Conservation (phyloP, 108 stramenopile species). For the Nitzschia sp. region DNA sequence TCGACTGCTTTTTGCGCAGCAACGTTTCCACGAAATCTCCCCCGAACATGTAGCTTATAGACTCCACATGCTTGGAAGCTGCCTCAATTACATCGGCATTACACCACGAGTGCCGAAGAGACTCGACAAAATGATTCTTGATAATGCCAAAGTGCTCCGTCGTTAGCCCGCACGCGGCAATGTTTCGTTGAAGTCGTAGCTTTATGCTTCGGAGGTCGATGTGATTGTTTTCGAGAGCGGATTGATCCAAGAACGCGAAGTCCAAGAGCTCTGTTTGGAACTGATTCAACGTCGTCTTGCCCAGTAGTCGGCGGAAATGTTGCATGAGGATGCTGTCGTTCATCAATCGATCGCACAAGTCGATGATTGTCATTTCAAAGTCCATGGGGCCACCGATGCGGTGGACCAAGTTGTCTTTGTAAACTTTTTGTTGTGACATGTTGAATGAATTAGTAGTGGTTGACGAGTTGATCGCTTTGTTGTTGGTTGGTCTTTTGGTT, state of each 20-base stretch:
- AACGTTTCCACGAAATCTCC: too few species aligned
- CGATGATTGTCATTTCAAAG: constrained; percentile 9
- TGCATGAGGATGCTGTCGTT: neutral
- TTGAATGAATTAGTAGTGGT: too few species aligned
- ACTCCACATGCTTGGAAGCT: neutral
- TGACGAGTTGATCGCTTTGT: too few species aligned
- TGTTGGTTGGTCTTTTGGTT: too few species aligned
- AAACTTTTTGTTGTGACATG: too few species aligned
- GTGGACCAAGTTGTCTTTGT: constrained; percentile 6
- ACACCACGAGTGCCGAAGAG: neutral
- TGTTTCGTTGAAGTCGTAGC: neutral
- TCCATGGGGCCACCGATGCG: constrained; percentile 2
- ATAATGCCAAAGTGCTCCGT: neutral
- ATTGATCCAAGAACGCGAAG: neutral
- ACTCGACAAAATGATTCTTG: neutral
- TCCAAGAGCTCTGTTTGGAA: constrained; percentile 1
- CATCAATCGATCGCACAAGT: neutral
- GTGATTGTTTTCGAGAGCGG: neutral
- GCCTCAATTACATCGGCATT: neutral
- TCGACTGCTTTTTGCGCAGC: too few species aligned
- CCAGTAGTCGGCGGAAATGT: neutral
- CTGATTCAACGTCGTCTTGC: neutral
- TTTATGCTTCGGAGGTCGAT: neutral
- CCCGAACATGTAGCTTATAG: neutral
- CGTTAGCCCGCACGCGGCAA: neutral